Evolutionary conservation across 225 moss, liverwort and hornwort genomes (phyloP), one percentile per base, ranked within the genome.

Genomic region (Thuidium tamariscinum): DNA sequence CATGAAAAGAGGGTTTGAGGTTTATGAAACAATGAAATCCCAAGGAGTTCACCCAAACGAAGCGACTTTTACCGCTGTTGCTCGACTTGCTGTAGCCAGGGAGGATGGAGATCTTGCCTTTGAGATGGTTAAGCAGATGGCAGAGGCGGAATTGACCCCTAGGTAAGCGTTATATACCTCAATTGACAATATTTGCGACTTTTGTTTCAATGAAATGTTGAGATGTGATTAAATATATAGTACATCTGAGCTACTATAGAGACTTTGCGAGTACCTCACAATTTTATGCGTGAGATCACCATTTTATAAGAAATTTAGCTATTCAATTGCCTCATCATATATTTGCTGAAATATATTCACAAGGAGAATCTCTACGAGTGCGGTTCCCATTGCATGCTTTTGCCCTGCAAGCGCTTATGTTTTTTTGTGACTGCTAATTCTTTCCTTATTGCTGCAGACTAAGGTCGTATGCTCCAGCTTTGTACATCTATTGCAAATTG

Each of bases 81-180:
- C 98, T 55, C 95, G 98, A 80, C 92, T 98, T 88, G 98, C 98
- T 56, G 95, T 96, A 56, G 93, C 89, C 37, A 94, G 89, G 82
- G 98, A 93, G 44, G 97, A 98, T 92, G 98, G 98, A 64, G 95
- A 97, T 88, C 88, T 98, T 83, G 98, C 98, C 42, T 98, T 98
- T 88, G 95, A 98, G 85, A 95, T 97, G 94, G 95, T 98, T 37
- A 98, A 98, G 93, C 93, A 96, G 93, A 98, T 98, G 95, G 94
- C 94, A 82, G 94, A 92, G 34, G 89, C 93, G 75, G 94, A 95
- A 71, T 84, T 98, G 76, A 87, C 93, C 74, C 98, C 98, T 21
- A 95, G 90, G 93, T 93, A 71, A 59, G 64, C 70, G 26, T 54
- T 86, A 29, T 68, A 72, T 82, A 32, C 79, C 72, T 52, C 44